These are phyloP conservation scores for Mycena amicta DNA, from an alignment of 768 basidiomycete genomes.

Conservation along the genomic window DNA sequence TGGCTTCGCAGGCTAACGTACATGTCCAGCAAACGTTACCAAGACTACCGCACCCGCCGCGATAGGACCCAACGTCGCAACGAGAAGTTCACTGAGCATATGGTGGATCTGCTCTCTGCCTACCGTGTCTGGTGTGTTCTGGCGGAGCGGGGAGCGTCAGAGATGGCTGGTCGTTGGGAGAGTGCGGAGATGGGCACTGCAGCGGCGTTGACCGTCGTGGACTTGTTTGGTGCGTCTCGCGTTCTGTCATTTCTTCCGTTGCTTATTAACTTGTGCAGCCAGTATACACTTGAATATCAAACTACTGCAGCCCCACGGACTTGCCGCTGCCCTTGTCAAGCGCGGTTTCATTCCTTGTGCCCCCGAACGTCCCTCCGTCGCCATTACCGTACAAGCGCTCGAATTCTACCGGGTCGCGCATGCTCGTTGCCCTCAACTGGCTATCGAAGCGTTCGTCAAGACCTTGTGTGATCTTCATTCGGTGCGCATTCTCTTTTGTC, in stretches of 20 bases:
- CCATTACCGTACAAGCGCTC: conserved; percentile 4
- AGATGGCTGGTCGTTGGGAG: neutral
- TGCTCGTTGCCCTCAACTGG: conserved; percentile 14
- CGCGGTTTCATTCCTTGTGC: conserved; percentile 16
- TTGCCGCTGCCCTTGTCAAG: neutral
- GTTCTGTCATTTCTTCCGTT: neutral
- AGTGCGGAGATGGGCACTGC: neutral
- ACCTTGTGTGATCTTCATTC: conserved; percentile 20
- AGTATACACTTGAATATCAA: neutral
- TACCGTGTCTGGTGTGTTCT: neutral
- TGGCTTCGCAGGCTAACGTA: no score
- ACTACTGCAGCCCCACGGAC: neutral
- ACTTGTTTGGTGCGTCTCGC: neutral
- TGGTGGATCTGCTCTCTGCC: neutral
- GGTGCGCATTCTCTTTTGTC: no score
- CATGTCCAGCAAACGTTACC: no score
- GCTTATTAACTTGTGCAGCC: neutral
- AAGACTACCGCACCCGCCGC: no score
- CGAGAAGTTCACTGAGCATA: no score
- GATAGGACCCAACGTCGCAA: no score
- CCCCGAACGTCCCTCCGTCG: conserved; percentile 5
- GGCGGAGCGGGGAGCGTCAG: no score
- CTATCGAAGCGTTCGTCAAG: conserved; percentile 18
- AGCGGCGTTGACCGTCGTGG: neutral
- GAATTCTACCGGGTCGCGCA: no score